A percentile compares a stretch with the other conserved stretches of the same genome.
Conservation (phyloP, 83 land plant species). For the Diphasiastrum complanatum region DNA sequence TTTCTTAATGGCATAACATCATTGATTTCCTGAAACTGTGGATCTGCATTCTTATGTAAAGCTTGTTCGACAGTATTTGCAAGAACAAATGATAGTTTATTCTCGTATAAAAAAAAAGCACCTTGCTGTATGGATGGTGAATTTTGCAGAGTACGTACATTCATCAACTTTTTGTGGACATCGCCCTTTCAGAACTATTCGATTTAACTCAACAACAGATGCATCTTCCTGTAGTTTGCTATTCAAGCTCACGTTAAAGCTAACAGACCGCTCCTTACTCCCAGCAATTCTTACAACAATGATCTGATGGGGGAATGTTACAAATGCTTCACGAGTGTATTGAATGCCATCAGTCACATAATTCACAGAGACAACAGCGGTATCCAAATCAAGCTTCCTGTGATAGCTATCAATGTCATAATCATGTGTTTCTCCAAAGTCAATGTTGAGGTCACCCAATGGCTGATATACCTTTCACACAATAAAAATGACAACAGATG, state of each 20-base stretch:
- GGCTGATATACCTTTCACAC: constrained; percentile 74
- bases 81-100: too few species aligned
- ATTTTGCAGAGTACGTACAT: too few species aligned
- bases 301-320: constrained; percentile 71
- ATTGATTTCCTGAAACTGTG: too few species aligned
- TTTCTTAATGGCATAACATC: too few species aligned
- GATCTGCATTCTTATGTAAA: too few species aligned
- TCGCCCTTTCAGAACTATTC: constrained; percentile 59
- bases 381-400: constrained; percentile 70
- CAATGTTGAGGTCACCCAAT: constrained; percentile 73
- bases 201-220: constrained; percentile 17
- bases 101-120: too few species aligned
- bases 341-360: constrained; percentile 47
- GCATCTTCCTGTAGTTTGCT: constrained; percentile 47
- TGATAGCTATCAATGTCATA: constrained; percentile 45
- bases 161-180: constrained; percentile 41
- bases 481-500: constrained; percentile 1
- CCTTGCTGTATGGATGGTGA: too few species aligned
- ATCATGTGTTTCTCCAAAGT: constrained; percentile 58
- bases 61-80: too few species aligned
- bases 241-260: constrained; percentile 52
- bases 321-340: constrained; percentile 64
- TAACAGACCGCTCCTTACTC: constrained; percentile 47
- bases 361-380: constrained; percentile 55
- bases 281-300: constrained; percentile 59